These are phyloP conservation scores for Mortierella sp. DNA, from an alignment of 371 early-diverging fungal genomes.

Conservation along the genomic window DNA sequence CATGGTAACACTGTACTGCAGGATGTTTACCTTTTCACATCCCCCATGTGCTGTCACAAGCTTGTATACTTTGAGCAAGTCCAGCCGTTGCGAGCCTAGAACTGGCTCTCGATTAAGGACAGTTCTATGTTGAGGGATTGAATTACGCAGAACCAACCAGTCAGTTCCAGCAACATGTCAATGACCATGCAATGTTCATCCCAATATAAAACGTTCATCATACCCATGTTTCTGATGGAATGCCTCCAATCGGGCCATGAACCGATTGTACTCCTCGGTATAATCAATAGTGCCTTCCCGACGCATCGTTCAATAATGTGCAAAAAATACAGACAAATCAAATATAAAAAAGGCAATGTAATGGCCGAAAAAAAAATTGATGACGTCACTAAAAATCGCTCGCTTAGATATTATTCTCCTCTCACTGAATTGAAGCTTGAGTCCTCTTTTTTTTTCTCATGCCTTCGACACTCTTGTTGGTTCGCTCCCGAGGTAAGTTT, in stretches of 20 bases:
- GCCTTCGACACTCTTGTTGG: constrained; percentile 33
- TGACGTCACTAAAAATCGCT: too few species aligned
- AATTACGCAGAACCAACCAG: too few species aligned
- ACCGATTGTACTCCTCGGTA: constrained; percentile 79
- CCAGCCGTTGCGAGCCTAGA: constrained; percentile 83
- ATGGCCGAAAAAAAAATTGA: not conserved
- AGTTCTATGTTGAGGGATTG: constrained; percentile 62
- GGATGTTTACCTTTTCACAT: constrained; percentile 72
- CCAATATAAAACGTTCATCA: constrained; percentile 11
- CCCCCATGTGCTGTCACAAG: constrained; percentile 81
- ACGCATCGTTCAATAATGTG: constrained; percentile 33
- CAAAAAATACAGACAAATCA: not conserved
- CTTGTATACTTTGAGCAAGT: constrained; percentile 78
- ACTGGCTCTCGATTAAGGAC: constrained; percentile 81
- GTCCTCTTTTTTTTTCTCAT: constrained; percentile 2
- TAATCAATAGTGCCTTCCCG: constrained; percentile 78
- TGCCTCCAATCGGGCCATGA: constrained; percentile 77
- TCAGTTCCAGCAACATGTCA: too few species aligned
- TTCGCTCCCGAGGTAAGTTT: constrained; percentile 26
- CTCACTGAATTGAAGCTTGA: too few species aligned
- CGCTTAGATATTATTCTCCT: too few species aligned
- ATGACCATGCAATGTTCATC: not conserved
- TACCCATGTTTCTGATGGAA: constrained; percentile 83
- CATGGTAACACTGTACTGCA: not conserved
- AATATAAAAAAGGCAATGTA: too few species aligned